phyloP scores from a whole-genome alignment of 2,329 filamentous ascomycete genomes.

The Blastomyces emzantsi region DNA sequence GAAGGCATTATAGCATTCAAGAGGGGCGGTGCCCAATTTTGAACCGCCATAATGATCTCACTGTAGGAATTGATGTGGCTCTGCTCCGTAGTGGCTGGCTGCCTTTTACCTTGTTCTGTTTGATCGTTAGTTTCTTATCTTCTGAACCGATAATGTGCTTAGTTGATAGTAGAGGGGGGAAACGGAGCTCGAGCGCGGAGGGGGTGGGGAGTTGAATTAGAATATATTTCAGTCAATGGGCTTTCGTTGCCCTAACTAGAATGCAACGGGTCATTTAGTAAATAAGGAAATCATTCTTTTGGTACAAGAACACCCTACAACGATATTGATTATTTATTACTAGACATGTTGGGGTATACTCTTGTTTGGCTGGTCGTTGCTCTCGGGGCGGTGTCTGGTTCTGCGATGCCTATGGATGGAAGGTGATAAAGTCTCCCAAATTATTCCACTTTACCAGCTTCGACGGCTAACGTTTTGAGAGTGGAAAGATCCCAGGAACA shows the following conservation, averaged over 20 bases:
- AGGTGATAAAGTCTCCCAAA: neutral
- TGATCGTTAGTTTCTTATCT: too few species aligned
- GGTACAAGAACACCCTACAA: neutral
- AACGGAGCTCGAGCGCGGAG: too few species aligned
- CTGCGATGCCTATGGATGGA: neutral
- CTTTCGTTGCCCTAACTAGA: neutral
- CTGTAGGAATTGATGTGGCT: neutral
- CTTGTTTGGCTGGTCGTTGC: neutral
- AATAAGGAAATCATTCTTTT: neutral
- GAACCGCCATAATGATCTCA: neutral
- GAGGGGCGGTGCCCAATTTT: neutral
- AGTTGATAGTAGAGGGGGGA: neutral
- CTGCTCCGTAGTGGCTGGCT: neutral
- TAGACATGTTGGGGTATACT: neutral
- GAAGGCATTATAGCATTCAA: neutral
- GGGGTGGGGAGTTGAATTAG: neutral
- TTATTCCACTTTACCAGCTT: neutral
- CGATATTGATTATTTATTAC: neutral
- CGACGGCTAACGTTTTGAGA: neutral
- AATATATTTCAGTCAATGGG: neutral
- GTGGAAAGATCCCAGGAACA: neutral
- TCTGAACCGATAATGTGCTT: neutral
- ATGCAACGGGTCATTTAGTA: neutral
- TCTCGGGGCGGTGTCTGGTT: neutral
- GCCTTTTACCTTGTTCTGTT: neutral